Percentiles rank a stretch among this genome's conserved stretches.
phyloP scores from a whole-genome alignment of 108 stramenopile species.

The Schizochytrium sp. region DNA sequence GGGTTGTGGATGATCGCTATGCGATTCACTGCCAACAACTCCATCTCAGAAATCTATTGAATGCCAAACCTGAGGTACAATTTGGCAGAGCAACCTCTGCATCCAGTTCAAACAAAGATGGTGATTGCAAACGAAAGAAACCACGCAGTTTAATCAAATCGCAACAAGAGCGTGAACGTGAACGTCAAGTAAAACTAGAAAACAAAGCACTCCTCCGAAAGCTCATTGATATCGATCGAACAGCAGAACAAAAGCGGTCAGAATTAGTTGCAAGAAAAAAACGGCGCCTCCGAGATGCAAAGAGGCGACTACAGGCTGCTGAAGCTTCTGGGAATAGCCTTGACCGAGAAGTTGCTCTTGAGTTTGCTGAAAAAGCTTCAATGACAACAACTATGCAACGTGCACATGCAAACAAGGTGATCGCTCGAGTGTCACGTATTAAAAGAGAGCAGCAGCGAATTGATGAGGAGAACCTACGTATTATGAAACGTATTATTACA shows the following conservation, averaged over 20 bases:
- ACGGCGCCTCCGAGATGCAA: background rate
- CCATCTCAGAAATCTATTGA: conserved; percentile 32
- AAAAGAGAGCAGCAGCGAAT: background rate
- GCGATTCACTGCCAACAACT: conserved; percentile 34
- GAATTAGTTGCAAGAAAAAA: background rate
- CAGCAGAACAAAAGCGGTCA: background rate
- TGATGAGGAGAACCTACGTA: conserved; percentile 6
- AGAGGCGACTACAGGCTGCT: background rate
- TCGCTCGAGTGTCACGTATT: background rate
- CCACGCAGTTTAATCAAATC: background rate
- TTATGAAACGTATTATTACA: conserved; percentile 52
- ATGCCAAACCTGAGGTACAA: conserved; percentile 14
- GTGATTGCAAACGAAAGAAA: background rate
- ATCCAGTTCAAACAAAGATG: too few species aligned
- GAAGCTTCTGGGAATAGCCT: background rate
- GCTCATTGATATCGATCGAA: conserved; percentile 22
- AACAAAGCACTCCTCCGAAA: conserved; percentile 20
- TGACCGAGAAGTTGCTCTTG: background rate
- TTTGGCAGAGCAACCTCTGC: background rate
- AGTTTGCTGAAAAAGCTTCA: conserved; percentile 14
- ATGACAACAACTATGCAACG: conserved; percentile 22
- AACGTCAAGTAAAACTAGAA: background rate
- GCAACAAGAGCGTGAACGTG: background rate
- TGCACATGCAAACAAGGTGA: conserved; percentile 10
- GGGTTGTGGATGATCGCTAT: conserved; percentile 26